Conservation (phyloP, 2,329 filamentous ascomycete species). For the Monosporascus cannonballus region DNA sequence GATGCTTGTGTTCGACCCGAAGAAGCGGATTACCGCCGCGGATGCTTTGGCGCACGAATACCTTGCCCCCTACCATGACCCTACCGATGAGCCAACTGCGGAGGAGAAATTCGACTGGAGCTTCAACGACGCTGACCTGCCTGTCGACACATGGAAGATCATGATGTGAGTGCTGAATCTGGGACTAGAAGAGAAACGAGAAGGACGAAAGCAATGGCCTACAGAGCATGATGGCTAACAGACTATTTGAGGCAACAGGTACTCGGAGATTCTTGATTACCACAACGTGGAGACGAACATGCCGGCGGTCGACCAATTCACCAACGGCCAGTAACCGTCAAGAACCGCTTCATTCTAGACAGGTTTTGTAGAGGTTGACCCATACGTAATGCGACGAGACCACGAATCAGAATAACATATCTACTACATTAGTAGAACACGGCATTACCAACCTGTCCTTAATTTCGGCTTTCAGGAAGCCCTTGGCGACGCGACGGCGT, state of each 20-base stretch:
- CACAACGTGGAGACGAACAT: constrained; percentile 73
- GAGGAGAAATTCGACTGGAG: constrained; percentile 99
- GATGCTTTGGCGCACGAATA: constrained; percentile 89
- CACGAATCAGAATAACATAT: not conserved
- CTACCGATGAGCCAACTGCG: constrained; percentile 89
- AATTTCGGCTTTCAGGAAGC: not conserved
- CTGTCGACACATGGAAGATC: constrained; percentile 99
- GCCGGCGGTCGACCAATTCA: constrained; percentile 33
- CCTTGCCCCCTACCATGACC: constrained; percentile 93
- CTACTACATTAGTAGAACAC: not conserved
- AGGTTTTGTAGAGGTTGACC: not conserved
- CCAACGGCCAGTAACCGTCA: constrained; percentile 30
- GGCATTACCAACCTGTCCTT: not conserved
- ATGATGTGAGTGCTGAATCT: constrained; percentile 78
- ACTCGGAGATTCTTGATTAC: constrained; percentile 97
- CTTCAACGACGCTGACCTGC: constrained; percentile 95
- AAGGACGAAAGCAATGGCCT: not conserved
- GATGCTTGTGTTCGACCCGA: constrained; percentile 99
- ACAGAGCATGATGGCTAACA: constrained; percentile 13
- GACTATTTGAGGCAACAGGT: constrained; percentile 51
- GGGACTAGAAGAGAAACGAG: not conserved
- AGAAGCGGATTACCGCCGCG: constrained; percentile 83
- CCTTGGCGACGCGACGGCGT: not conserved
- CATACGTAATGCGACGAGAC: not conserved
- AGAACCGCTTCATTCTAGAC: not conserved